A percentile compares a stretch with the other conserved stretches of the same genome.
Conservation (phyloP, 441 rosid genomes). For the Gossypium schwendimanii region DNA sequence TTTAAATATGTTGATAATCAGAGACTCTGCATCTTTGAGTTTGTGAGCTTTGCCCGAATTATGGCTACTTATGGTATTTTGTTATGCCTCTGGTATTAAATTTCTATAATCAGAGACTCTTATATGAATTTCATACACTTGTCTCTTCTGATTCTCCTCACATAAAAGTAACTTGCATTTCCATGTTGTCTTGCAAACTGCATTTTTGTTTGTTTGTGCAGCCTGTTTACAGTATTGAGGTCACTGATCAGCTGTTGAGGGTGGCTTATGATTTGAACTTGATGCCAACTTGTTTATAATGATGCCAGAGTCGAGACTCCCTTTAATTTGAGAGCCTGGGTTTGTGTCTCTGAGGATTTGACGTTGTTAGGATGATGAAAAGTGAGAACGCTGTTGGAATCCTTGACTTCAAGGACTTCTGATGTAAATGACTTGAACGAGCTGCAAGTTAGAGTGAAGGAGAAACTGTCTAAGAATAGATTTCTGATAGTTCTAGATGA, state of each 20-base stretch:
- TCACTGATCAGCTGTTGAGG: not conserved
- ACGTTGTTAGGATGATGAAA: not conserved
- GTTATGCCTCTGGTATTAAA: not conserved
- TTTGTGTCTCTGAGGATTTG: constrained; percentile 11
- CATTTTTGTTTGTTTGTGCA: not conserved
- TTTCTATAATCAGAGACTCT: not conserved
- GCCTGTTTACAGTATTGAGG: not conserved
- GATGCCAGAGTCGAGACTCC: not conserved
- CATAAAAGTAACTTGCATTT: not conserved
- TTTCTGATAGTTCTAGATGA: constrained; percentile 11
- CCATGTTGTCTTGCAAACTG: not conserved
- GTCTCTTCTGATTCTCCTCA: not conserved
- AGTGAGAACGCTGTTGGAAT: not conserved
- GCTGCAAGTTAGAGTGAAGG: not conserved
- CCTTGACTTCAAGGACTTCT: not conserved
- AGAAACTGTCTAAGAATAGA: not conserved
- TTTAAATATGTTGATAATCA: not conserved
- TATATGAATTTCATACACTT: not conserved
- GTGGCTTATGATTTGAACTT: not conserved
- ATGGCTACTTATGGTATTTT: not conserved
- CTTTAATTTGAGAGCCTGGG: not conserved
- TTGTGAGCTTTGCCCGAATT: not conserved
- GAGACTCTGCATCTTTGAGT: not conserved
- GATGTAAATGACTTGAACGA: not conserved
- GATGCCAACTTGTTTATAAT: constrained; percentile 8